phyloP scores from a whole-genome alignment of 139 green algal genomes.

The Dunaliella sp. region DNA sequence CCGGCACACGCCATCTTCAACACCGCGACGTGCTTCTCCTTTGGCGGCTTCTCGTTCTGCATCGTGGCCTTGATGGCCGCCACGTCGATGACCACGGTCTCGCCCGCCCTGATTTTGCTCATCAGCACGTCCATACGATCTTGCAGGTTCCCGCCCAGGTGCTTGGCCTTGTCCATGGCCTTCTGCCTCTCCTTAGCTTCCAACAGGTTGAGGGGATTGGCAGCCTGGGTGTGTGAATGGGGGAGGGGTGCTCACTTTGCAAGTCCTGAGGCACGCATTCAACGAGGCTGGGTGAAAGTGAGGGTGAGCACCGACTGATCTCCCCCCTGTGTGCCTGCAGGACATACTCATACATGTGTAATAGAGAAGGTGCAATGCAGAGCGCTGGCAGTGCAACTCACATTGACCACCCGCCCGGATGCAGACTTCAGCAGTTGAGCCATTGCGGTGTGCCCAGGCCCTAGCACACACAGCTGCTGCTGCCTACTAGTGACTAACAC shows the following conservation, averaged over 20 bases:
- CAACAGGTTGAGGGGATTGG: neutral
- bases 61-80: constrained; percentile 89
- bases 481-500: too few species aligned
- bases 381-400: too few species aligned
- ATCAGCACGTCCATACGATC: constrained; percentile 3
- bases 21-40: constrained; percentile 94
- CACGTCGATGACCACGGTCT: constrained; percentile 65
- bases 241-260: too few species aligned
- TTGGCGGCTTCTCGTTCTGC: constrained; percentile 80
- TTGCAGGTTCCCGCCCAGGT: neutral
- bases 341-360: too few species aligned
- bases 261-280: too few species aligned
- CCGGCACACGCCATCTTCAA: constrained; percentile 42
- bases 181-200: neutral
- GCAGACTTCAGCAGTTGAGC: constrained; percentile 2
- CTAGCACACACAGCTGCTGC: too few species aligned
- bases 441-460: too few species aligned
- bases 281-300: too few species aligned
- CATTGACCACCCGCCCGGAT: neutral
- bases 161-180: neutral
- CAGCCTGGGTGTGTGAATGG: neutral
- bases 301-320: too few species aligned
- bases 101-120: neutral
- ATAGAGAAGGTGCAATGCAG: too few species aligned
- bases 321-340: too few species aligned